A percentile compares a stretch with the other conserved stretches of the same genome.
Conservation (phyloP, 2,329 filamentous ascomycete genomes). For the Cladorrhinum sp. region DNA sequence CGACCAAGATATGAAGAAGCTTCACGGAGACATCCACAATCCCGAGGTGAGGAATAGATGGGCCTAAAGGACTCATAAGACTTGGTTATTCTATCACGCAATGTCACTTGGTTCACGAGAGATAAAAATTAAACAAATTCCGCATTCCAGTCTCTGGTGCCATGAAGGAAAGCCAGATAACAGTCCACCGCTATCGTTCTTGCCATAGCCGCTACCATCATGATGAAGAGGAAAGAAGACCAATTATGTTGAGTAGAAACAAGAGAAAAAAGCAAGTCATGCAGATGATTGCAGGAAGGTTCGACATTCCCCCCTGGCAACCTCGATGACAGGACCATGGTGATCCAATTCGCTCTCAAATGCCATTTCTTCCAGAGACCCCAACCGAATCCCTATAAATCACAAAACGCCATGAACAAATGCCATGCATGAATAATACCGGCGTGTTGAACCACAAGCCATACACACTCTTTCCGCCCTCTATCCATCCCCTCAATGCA, state of each 20-base stretch:
- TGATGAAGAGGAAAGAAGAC: not conserved
- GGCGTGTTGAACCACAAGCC: not conserved
- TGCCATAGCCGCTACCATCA: not conserved
- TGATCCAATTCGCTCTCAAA: not conserved
- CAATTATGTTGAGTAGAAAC: not conserved
- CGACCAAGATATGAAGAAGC: too few species aligned
- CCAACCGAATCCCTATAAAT: not conserved
- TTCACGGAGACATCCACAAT: too few species aligned
- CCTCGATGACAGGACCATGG: not conserved
- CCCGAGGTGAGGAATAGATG: too few species aligned
- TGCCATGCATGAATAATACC: not conserved
- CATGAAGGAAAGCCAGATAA: not conserved
- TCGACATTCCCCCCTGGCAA: not conserved
- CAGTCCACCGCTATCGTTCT: not conserved
- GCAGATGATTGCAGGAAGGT: not conserved
- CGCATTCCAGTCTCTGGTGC: not conserved
- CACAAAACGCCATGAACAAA: constrained; percentile 2
- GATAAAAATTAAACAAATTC: not conserved
- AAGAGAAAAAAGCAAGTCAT: not conserved
- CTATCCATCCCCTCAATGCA: constrained; percentile 1
- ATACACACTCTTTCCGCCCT: not conserved
- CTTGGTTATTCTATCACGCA: too few species aligned
- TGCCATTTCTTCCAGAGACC: not conserved
- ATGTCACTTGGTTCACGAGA: too few species aligned
- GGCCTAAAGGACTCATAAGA: too few species aligned